Conservation (phyloP, 805 yeast genomes). For the Candida sithepensis region DNA sequence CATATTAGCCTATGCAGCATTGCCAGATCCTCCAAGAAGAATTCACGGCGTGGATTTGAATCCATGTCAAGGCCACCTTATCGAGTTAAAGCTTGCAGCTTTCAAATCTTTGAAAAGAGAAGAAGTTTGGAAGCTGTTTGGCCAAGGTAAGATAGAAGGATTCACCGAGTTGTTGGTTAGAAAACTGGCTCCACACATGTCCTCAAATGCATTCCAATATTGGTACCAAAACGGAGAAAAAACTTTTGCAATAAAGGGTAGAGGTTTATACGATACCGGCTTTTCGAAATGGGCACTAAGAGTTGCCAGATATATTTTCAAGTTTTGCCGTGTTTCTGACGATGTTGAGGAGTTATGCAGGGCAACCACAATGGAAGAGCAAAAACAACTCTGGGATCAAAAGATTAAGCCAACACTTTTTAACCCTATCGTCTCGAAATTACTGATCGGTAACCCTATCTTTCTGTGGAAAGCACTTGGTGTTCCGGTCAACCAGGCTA, state of each 20-base stretch:
- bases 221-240: conserved; percentile 65
- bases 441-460: conserved; percentile 77
- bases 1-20: conserved; percentile 65
- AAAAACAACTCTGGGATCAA: conserved; percentile 58
- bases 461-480: conserved; percentile 87
- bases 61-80: conserved; percentile 77
- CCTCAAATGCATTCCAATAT: conserved; percentile 77
- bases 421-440: conserved; percentile 62
- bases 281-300: conserved; percentile 84
- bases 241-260: conserved; percentile 51
- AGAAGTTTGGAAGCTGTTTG: conserved; percentile 73
- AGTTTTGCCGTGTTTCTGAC: conserved; percentile 46
- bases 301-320: conserved; percentile 59
- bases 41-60: conserved; percentile 85
- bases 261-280: conserved; percentile 76
- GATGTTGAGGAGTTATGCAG: conserved; percentile 54
- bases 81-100: conserved; percentile 75
- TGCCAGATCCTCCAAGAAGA: conserved; percentile 68
- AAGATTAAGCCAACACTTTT: conserved; percentile 66
- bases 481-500: conserved; percentile 83
- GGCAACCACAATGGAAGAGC: conserved; percentile 58
- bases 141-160: conserved; percentile 61
- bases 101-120: conserved; percentile 52
- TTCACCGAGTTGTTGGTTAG: conserved; percentile 49
- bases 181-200: conserved; percentile 64